Base-by-base conservation (phyloP, 176 grass and related monocot genomes). In the Dendrocalamus sinicus region DNA sequence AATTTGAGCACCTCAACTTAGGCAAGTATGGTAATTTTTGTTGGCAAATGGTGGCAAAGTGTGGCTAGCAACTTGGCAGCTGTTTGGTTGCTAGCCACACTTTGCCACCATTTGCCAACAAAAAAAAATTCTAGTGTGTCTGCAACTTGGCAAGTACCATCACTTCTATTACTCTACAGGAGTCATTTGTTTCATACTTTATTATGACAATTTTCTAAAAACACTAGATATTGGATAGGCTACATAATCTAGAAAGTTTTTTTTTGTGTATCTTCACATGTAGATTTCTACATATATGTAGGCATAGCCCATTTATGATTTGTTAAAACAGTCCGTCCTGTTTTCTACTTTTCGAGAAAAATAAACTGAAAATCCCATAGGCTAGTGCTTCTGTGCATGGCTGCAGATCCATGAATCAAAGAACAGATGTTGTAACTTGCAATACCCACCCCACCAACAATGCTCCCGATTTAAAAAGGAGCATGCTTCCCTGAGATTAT, bases 391-490 rank as follows among this genome's bases (percentile, higher is more conserved):
- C 19, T 16, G 20, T 80, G 13, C 22, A 86, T 77, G 20, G 37
- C 23, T 86, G 35, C 47, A 77, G 75, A 43, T 23, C 28, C 46
- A 43, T 71, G 70, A 70, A 46, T 24, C 61, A 50, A 41, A 62
- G 35, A 81, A 47, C 12, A 62, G 30, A 23, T 10, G 30, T 67
- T 8, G 17, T 62, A 16, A 73, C 9, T 15, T 30, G 19, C 37
- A 83, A 46, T 22, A 73, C 41, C 16, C 16, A 64, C 9, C 12
- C 9, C 12, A 71, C 54, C 15, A 88, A 53, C 22, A 83, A 76
- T 69, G 3, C 61, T 45, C 47, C 23, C 48, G 24, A 57, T 59
- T 55, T 12, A 12, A 84, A 35, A 76, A 59, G 60, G 9, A 55
- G 28, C 47, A 61, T 12, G 7, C 10, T 20, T 8, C 1, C 30